Percentiles rank a stretch among this genome's conserved stretches.
Evolutionary conservation across 163 green algal genomes (phyloP).

Genomic region (Volvox carteri): DNA sequence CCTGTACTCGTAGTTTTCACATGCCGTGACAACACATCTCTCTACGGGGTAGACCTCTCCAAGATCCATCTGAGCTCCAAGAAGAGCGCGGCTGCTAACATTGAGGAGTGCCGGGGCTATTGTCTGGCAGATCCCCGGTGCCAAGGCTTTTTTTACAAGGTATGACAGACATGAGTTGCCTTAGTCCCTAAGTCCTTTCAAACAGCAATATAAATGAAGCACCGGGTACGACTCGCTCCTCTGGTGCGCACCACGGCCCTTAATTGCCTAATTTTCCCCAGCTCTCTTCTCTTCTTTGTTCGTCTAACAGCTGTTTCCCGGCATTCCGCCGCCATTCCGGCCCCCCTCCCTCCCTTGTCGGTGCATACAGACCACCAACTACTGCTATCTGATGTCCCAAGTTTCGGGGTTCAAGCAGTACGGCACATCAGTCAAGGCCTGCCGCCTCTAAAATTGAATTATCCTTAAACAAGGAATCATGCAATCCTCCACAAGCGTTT

Average conservation of each 20-base stretch:
- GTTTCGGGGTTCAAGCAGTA: conserved; percentile 28
- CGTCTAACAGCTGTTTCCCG: background rate
- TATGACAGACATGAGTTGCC: background rate
- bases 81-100: background rate
- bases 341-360: background rate
- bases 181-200: background rate
- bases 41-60: background rate
- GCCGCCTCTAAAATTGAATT: background rate
- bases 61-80: conserved; percentile 13
- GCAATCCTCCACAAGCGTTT: no score
- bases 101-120: background rate
- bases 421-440: conserved; percentile 22
- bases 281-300: background rate
- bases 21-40: background rate
- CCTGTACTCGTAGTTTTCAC: background rate
- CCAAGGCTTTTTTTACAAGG: conserved; percentile 53
- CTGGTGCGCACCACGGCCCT: background rate
- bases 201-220: background rate
- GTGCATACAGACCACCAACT: background rate
- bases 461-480: no score
- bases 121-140: background rate
- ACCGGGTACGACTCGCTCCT: background rate
- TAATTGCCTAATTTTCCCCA: background rate
- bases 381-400: conserved; percentile 31
- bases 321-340: background rate